Base-by-base conservation (phyloP, 1,139 yeast genomes). In the Magnusiomyces ingens region DNA sequence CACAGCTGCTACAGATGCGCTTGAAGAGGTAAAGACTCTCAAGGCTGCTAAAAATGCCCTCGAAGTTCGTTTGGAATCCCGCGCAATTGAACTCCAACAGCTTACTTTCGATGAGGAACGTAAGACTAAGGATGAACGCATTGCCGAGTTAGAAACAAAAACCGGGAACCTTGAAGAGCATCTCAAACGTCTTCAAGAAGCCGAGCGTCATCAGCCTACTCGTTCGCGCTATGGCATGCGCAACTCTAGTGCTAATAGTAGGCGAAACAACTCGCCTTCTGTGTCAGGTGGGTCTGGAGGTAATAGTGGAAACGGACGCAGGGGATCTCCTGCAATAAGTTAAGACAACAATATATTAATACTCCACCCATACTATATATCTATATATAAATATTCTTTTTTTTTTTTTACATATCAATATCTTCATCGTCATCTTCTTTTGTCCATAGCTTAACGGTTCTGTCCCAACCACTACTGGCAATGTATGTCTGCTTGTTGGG, bases 401-500 rank as follows among this genome's bases (percentile, higher is more conserved):
- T 44, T 42, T 12, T 42, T 18, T 42, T 13, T 21, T 12, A 44
- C n/a, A 26, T 26, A 19, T 17, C 13, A 44, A 29, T n/a, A 17
- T 44, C 29, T 45, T 45, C 32, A 46, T 38, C 15, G 29, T 29
- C 37, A 36, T 47, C 40, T 41, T 55, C 57, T 37, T 50, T 50
- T 1, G 52, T 29, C 69, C 69, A 66, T 19, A 66, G 61, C 44
- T 59, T 58, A 29, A 67, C 68, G 13, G 62, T 79, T 75, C 94
- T 76, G 67, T 89, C 96, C 95, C 95, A 89, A 19, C 96, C 93
- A 55, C 89, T 77, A 57, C 86, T 80, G 1, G 80, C 76, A 1
- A 89, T 69, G 45, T 60, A 64, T 15, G 36, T 36, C 17, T 45
- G 32, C 18, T 18, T 18, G 13, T 32, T 19, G 3, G 17, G 37